phyloP scores from a whole-genome alignment of 2,329 filamentous ascomycete genomes.

The Microsporum canis region DNA sequence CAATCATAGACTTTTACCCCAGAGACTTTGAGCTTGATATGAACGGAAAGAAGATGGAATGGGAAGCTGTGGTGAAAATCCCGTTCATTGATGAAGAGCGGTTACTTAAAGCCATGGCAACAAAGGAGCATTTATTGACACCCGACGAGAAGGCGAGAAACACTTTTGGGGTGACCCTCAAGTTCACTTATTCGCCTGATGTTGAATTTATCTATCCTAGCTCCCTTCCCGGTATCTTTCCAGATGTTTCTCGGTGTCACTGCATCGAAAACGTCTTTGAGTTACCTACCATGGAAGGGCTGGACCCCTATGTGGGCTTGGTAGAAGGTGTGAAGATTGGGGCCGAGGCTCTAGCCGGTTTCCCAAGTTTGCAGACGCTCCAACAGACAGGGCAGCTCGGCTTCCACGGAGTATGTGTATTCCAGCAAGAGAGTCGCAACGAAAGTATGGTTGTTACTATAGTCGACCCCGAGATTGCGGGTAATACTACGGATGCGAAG shows the following conservation, averaged over 20 bases:
- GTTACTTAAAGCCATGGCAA: slow-evolving; percentile 71
- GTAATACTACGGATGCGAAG: slow-evolving; percentile 61
- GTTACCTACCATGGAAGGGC: slow-evolving; percentile 77
- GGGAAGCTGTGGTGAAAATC: slow-evolving; percentile 98
- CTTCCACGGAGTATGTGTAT: slow-evolving; percentile 85
- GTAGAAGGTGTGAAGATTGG: slow-evolving; percentile 76
- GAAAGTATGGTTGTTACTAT: slow-evolving; percentile 92
- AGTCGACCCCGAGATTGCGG: slow-evolving; percentile 58
- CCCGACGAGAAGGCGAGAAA: slow-evolving; percentile 73
- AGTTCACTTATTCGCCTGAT: slow-evolving; percentile 75
- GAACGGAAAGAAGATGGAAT: slow-evolving; percentile 99
- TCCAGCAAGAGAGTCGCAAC: slow-evolving; percentile 90
- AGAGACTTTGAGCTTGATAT: slow-evolving; percentile 95
- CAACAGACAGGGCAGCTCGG: slow-evolving; percentile 71
- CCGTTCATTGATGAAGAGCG: slow-evolving; percentile 94
- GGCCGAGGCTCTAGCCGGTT: slow-evolving; percentile 74
- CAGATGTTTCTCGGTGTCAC: slow-evolving; percentile 72
- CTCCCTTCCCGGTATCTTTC: slow-evolving; percentile 79
- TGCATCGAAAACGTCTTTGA: slow-evolving; percentile 97
- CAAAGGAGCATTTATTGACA: slow-evolving; percentile 66
- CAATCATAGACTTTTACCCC: slow-evolving; percentile 96
- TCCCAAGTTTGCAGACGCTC: slow-evolving; percentile 78
- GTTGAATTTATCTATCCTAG: slow-evolving; percentile 76
- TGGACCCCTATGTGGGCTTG: slow-evolving; percentile 74
- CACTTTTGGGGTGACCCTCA: slow-evolving; percentile 80